Evolutionary conservation across 2,329 filamentous ascomycete species (phyloP).

Genomic region (Cercospora beticola): DNA sequence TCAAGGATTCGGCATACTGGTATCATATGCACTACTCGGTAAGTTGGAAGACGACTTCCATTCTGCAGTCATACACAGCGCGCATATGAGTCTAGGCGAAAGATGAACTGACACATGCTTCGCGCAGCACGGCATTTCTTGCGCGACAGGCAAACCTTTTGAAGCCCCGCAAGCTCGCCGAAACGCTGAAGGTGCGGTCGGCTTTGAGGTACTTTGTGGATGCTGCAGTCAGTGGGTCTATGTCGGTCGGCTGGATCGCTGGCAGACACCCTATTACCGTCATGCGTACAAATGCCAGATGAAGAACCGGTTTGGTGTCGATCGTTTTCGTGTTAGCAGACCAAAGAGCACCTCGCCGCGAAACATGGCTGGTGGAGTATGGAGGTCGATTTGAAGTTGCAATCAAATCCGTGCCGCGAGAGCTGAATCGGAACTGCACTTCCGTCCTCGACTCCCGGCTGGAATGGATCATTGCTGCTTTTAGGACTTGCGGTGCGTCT

Average conservation of each 20-base stretch:
- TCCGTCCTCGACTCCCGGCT: not conserved
- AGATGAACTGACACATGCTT: slow-evolving; percentile 54
- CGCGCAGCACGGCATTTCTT: slow-evolving; percentile 37
- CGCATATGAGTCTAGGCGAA: slow-evolving; percentile 54
- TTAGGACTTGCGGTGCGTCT: not conserved
- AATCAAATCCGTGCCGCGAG: not conserved
- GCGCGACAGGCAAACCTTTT: slow-evolving; percentile 75
- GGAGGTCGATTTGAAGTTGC: not conserved
- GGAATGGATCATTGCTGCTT: not conserved
- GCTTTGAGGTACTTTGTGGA: slow-evolving; percentile 77
- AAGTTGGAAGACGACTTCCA: not conserved
- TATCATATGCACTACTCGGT: slow-evolving; percentile 75
- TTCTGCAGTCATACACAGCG: not conserved
- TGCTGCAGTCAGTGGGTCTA: slow-evolving; percentile 78
- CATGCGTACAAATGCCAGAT: slow-evolving; percentile 71
- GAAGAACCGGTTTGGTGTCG: slow-evolving; percentile 15
- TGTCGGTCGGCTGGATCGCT: slow-evolving; percentile 82
- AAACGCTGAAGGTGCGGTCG: slow-evolving; percentile 77
- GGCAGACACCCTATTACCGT: slow-evolving; percentile 88
- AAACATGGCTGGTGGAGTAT: not conserved
- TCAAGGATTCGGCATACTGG: slow-evolving; percentile 91
- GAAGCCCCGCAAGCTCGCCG: slow-evolving; percentile 73
- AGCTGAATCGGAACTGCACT: not conserved
- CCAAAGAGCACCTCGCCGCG: slow-evolving; percentile 20
- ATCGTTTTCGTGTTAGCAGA: slow-evolving; percentile 7